Evolutionary conservation across 805 yeast species (phyloP).

Genomic region (Nakazawaea ernobii): DNA sequence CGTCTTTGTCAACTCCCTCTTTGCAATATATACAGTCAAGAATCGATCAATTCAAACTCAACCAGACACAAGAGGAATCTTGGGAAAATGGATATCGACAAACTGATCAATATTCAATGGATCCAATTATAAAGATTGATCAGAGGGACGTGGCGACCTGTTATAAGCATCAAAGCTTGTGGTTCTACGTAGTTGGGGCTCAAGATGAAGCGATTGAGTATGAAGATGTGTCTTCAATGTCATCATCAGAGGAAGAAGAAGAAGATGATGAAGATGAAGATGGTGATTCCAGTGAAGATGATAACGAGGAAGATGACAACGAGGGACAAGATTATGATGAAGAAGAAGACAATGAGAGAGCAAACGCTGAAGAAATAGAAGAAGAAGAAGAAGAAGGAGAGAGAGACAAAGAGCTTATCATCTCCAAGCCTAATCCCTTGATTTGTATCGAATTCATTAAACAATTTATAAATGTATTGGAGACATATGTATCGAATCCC

Average conservation of each 20-base stretch:
- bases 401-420: slow-evolving; percentile 5
- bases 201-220: slow-evolving; percentile 21
- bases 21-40: slow-evolving; percentile 20
- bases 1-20: slow-evolving; percentile 21
- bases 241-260: slow-evolving; percentile 17
- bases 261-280: slow-evolving; percentile 11
- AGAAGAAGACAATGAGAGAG: not conserved
- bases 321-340: slow-evolving; percentile 6
- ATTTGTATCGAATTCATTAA: slow-evolving; percentile 36
- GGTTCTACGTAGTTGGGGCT: slow-evolving; percentile 7
- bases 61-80: slow-evolving; percentile 4
- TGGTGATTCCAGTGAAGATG: slow-evolving; percentile 13
- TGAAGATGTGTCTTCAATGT: slow-evolving; percentile 12
- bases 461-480: slow-evolving; percentile 32
- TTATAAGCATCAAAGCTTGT: slow-evolving; percentile 14
- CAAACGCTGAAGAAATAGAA: slow-evolving; percentile 7
- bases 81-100: slow-evolving; percentile 11
- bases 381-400: slow-evolving; percentile 5
- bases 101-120: slow-evolving; percentile 21
- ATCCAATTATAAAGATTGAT: slow-evolving; percentile 23
- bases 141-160: slow-evolving; percentile 21
- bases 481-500: slow-evolving; percentile 40
- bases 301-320: slow-evolving; percentile 14
- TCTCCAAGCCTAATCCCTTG: slow-evolving; percentile 31
- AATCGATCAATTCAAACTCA: slow-evolving; percentile 16